Base-by-base conservation (phyloP, 2,329 filamentous ascomycete species). In the Hymenoscyphus occultus region DNA sequence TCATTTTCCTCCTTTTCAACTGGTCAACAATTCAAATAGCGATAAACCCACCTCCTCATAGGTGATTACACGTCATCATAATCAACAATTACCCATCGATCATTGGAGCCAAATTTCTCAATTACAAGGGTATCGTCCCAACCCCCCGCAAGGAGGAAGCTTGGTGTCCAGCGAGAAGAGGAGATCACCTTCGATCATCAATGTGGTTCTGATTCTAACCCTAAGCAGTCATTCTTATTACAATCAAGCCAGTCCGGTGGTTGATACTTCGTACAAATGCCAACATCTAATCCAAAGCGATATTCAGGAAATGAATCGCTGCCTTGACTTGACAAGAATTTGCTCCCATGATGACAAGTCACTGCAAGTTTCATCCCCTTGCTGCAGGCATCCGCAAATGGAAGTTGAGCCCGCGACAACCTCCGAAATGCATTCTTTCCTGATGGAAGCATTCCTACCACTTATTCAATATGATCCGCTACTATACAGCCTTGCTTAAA, bases 141-240 rank as follows among this genome's bases (percentile, higher is more conserved):
- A 56, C 63, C 54, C 60, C 35, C 13, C 45, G 39, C 69, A 70
- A 70, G 69, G 64, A 70, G 45, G 9, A 69, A 67, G 66, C 62
- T 67, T 71, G 66, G 66, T 64, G 48, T 59, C 66, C 69, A 72
- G 66, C 69, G 68, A 66, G 40, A 56, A n/a, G 22, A 12, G 19
- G 22, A 12, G 19, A 54, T 22, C 22, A 12, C 22, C 48, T 22
- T 16, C 42, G 42, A 61, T 16, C 22, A 40, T 60, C n/a, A 19
- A 22, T 16, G 5, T 22, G 10, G 22, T 51, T 7, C 45, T n/a
- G 10, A 51, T 54, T 54, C 13, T 10, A 54, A 35, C 35, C 35
- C 5, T 7, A 35, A 35, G 35, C 35, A 35, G 35, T 35, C 9
- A 35, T 9, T 35, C 67, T 66, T 64, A 54, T 60, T 39, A 28